Evolutionary conservation across 306 rosid genomes (phyloP).

Genomic region (Glycine latifolia): DNA sequence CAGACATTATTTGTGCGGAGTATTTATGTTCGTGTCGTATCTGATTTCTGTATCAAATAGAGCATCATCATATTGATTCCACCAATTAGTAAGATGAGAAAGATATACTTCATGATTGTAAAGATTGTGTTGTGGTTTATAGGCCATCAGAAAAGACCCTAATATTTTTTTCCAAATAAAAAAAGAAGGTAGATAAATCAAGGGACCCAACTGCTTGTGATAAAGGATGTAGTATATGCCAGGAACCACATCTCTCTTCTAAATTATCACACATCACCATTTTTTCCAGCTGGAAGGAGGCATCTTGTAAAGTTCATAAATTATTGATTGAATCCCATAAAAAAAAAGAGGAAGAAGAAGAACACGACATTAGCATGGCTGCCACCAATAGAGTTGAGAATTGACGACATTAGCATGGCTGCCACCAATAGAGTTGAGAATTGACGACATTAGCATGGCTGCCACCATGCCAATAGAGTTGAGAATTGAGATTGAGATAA

Average conservation of each 20-base stretch:
- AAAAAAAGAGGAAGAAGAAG: conserved; percentile 21
- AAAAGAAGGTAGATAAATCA: conserved; percentile 28
- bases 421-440: conserved; percentile 46
- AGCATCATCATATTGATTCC: conserved; percentile 25
- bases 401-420: conserved; percentile 43
- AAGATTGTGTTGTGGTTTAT: conserved; percentile 48
- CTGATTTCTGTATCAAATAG: too few species aligned
- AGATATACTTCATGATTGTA: conserved; percentile 42
- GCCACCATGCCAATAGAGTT: conserved; percentile 41
- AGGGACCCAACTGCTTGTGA: conserved; percentile 41
- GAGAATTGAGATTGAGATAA: not conserved
- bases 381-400: conserved; percentile 46
- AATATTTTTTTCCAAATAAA: conserved; percentile 19
- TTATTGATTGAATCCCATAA: conserved; percentile 52
- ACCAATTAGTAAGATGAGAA: conserved; percentile 40
- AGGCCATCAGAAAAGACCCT: conserved; percentile 18
- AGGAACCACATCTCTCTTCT: conserved; percentile 40
- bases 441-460: conserved; percentile 43
- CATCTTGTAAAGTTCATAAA: conserved; percentile 54
- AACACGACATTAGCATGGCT: conserved; percentile 44
- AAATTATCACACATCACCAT: conserved; percentile 43
- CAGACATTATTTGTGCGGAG: too few species aligned
- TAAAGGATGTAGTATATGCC: not conserved
- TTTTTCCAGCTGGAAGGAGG: conserved; percentile 66
- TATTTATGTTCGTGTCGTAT: too few species aligned